These are phyloP conservation scores for Dactylellina haptotyla DNA, from an alignment of 2,329 filamentous ascomycete genomes.

Conservation along the genomic window DNA sequence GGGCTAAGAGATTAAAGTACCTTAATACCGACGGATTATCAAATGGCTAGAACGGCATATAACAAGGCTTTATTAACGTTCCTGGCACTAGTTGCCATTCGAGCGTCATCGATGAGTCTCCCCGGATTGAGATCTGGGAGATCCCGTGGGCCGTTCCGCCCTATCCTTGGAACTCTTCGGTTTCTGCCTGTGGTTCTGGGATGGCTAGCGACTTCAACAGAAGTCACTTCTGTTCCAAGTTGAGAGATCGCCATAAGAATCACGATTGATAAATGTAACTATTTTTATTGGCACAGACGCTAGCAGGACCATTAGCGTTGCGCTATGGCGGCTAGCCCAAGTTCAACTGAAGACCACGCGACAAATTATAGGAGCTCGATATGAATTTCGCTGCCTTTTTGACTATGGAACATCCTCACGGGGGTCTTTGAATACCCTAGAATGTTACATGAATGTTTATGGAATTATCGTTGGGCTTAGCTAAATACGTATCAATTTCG, in stretches of 20 bases:
- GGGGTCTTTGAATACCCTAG: not conserved
- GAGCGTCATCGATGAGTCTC: not conserved
- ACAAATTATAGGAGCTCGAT: not conserved
- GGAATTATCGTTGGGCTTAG: not conserved
- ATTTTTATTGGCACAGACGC: slow-evolving; percentile 32
- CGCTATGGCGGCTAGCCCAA: slow-evolving; percentile 17
- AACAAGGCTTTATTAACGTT: not conserved
- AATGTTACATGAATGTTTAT: not conserved
- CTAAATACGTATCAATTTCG: not conserved
- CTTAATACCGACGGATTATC: too few species aligned
- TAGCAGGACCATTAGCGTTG: slow-evolving; percentile 18
- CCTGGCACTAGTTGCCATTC: not conserved
- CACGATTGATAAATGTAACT: not conserved
- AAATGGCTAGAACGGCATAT: not conserved
- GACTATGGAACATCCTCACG: not conserved
- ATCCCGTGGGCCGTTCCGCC: slow-evolving; percentile 24
- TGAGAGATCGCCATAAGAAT: slow-evolving; percentile 7
- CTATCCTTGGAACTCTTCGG: not conserved
- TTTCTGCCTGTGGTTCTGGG: not conserved
- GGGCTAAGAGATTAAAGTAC: too few species aligned
- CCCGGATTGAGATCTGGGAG: slow-evolving; percentile 2
- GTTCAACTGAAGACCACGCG: slow-evolving; percentile 7
- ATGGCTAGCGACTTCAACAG: not conserved
- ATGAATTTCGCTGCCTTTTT: not conserved
- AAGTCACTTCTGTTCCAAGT: slow-evolving; percentile 6